Percentiles rank a stretch among this genome's conserved stretches.
phyloP scores from a whole-genome alignment of 345 rosid genomes.

The Sonneratia caseolaris region DNA sequence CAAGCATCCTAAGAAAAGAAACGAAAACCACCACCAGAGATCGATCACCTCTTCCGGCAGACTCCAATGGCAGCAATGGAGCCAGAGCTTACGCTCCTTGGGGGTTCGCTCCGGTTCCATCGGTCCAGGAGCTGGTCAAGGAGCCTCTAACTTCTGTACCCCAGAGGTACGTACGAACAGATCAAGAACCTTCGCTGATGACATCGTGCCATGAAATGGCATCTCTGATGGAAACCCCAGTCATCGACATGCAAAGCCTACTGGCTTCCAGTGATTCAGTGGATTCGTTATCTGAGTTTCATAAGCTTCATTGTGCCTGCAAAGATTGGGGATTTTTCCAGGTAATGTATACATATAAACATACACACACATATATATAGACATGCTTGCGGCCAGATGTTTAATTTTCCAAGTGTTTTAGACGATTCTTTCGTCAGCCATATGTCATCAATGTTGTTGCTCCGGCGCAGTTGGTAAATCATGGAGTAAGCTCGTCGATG shows the following conservation, averaged over 20 bases:
- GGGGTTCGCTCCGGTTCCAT: constrained; percentile 7
- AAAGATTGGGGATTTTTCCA: constrained; percentile 23
- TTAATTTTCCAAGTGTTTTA: too few relatives aligned
- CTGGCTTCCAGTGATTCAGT: constrained; percentile 2
- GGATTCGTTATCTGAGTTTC: constrained; percentile 5
- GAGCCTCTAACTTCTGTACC: constrained; percentile 5
- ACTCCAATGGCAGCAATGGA: constrained; percentile 1
- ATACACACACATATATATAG: too few relatives aligned
- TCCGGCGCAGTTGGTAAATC: constrained; percentile 13
- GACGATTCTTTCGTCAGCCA: too few relatives aligned
- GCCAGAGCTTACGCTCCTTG: neutral
- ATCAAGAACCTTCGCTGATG: constrained; percentile 9
- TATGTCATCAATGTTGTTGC: too few relatives aligned
- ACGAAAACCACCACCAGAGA: too few relatives aligned
- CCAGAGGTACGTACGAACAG: neutral
- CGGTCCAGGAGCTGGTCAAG: constrained; percentile 14
- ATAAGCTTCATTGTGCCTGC: constrained; percentile 15
- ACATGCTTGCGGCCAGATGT: too few relatives aligned
- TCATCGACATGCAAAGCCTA: constrained; percentile 12
- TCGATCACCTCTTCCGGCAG: neutral
- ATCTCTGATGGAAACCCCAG: neutral
- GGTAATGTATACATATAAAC: neutral
- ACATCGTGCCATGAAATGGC: neutral
- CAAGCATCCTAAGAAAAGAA: too few relatives aligned
- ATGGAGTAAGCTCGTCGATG: constrained; percentile 8